These are phyloP conservation scores for Stemphylium beticola DNA, from an alignment of 2,329 filamentous ascomycete species.

Conservation along the genomic window DNA sequence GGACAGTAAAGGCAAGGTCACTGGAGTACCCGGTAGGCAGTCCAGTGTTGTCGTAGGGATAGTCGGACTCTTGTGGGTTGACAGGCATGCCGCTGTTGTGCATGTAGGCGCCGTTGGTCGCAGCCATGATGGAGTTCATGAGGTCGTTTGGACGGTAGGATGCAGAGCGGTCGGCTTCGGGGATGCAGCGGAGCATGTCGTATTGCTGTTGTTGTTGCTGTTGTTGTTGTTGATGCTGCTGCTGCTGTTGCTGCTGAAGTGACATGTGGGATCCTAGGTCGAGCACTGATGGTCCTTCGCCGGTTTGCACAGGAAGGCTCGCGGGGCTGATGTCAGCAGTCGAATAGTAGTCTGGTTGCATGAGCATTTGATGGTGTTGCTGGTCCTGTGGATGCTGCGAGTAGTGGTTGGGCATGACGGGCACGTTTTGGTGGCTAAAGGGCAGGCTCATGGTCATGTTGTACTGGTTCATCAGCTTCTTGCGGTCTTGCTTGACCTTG, in stretches of 20 bases:
- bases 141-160: constrained; percentile 41
- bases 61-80: constrained; percentile 32
- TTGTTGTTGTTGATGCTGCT: constrained; percentile 26
- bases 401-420: constrained; percentile 30
- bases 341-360: constrained; percentile 37
- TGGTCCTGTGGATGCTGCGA: constrained; percentile 26
- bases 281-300: constrained; percentile 40
- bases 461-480: constrained; percentile 52
- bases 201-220: constrained; percentile 43
- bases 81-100: constrained; percentile 34
- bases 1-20: constrained; percentile 35
- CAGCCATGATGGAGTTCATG: constrained; percentile 48
- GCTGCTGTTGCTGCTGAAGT: constrained; percentile 37
- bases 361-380: constrained; percentile 33
- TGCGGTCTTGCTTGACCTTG: constrained; percentile 60
- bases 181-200: constrained; percentile 46
- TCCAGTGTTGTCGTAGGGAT: constrained; percentile 30
- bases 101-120: constrained; percentile 44
- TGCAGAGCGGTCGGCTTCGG: constrained; percentile 38
- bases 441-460: constrained; percentile 44
- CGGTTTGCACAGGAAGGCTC: constrained; percentile 40
- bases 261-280: constrained; percentile 40
- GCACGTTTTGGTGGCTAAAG: constrained; percentile 33
- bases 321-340: constrained; percentile 46
- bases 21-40: constrained; percentile 29